Base-by-base conservation (phyloP, 225 moss, liverwort and hornwort genomes). In the Antitrichia curtipendula region DNA sequence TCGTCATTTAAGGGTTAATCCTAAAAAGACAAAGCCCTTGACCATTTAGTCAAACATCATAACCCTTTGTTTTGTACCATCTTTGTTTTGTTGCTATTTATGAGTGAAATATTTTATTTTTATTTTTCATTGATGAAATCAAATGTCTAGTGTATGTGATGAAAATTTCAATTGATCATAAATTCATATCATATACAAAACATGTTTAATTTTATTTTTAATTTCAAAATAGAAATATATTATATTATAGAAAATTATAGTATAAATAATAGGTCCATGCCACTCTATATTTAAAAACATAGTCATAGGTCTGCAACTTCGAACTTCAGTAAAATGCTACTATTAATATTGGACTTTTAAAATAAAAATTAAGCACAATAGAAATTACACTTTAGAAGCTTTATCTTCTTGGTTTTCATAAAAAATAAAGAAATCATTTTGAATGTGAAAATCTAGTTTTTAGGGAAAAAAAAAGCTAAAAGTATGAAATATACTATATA, bases 221-320 rank as follows among this genome's bases (percentile, higher is more conserved):
- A 34, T 22, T 13, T 34, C 0, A 34, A 1, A 22, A 3, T 4
- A 34, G 7, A 50, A 50, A 0, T 32, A 49, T 1, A 12, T 12
- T 32, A 2, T 20, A 74, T 20, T 3, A 12, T 12, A 49, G 4
- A 74, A 50, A 20, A 19, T 2, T 13, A 50, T 49, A 13, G 2
- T 50, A 13, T 5, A 32, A 1, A 32, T 32, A 8, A 32, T 1
- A 0, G 0, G 12, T 32, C 1, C 0, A 0, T 17, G 18, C 1
- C 4, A 18, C 6, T 29, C 4, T 29, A 11, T 47, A 47, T 11
- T 47, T 28, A 29, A 0, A 72, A 47, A 71, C 2, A 0, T 2
- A 3, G 6, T 45, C 3, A 17, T 17, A 17, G 17, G 10, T 45
- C 12, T 12, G 6, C 32, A 32, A 74, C 4, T 31, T 32, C 12